Percentiles rank a stretch among this genome's conserved stretches.
These are phyloP conservation scores for Paramyrothecium roridum DNA, from an alignment of 2,329 filamentous ascomycete genomes.

Conservation along the genomic window DNA sequence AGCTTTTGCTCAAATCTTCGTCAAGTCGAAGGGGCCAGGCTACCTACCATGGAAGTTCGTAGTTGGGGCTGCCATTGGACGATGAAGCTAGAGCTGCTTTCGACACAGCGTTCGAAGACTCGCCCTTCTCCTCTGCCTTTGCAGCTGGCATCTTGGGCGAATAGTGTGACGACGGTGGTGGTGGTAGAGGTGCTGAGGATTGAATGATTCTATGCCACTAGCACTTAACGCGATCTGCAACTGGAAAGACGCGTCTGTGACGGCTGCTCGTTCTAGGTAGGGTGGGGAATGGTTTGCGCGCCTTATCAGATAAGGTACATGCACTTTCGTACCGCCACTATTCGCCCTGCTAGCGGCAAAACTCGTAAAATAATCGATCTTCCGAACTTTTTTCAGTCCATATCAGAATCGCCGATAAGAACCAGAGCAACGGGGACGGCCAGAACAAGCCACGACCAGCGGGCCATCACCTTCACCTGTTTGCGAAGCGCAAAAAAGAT, in stretches of 20 bases:
- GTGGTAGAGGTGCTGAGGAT: constrained; percentile 5
- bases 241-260: constrained; percentile 27
- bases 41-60: constrained; percentile 75
- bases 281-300: constrained; percentile 22
- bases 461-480: neutral
- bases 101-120: constrained; percentile 57
- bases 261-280: constrained; percentile 1
- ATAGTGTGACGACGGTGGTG: constrained; percentile 6
- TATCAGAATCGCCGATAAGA: too few species aligned
- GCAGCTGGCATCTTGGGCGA: constrained; percentile 42
- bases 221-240: constrained; percentile 33
- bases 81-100: constrained; percentile 52
- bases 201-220: constrained; percentile 10
- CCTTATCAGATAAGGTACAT: neutral
- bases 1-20: constrained; percentile 6
- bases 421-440: neutral
- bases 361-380: constrained; percentile 6
- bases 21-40: constrained; percentile 1
- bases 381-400: constrained; percentile 18
- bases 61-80: constrained; percentile 51
- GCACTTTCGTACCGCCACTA: constrained; percentile 19
- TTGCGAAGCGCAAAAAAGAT: neutral
- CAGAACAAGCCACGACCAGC: neutral
- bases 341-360: constrained; percentile 21
- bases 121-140: constrained; percentile 51